Percentiles rank a stretch among this genome's conserved stretches.
Conservation (phyloP, 805 yeast genomes). For the Priceomyces medius region DNA sequence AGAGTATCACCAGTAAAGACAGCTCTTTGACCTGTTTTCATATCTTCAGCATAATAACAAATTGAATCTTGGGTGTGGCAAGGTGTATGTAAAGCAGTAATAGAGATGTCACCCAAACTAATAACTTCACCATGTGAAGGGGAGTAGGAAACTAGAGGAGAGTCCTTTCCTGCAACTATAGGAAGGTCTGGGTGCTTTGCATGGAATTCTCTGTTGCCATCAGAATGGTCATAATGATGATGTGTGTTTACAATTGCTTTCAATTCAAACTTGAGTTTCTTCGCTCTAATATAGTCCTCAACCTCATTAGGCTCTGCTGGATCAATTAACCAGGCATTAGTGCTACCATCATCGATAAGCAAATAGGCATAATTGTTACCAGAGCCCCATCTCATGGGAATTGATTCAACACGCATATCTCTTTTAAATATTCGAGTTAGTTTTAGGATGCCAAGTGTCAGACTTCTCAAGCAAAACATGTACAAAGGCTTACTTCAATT, state of each 20-base stretch:
- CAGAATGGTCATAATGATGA: slow-evolving; percentile 94
- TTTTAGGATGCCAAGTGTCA: background rate
- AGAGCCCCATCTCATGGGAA: slow-evolving; percentile 93
- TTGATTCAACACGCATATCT: slow-evolving; percentile 75
- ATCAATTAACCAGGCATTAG: slow-evolving; percentile 80
- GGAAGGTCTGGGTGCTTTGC: slow-evolving; percentile 48
- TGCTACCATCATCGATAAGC: slow-evolving; percentile 63
- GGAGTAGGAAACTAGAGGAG: slow-evolving; percentile 67
- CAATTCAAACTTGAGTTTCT: slow-evolving; percentile 47
- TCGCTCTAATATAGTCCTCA: slow-evolving; percentile 44
- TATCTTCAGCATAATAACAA: slow-evolving; percentile 76
- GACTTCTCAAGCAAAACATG: background rate
- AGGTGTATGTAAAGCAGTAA: slow-evolving; percentile 90
- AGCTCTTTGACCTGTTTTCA: slow-evolving; percentile 59
- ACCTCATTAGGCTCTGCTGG: slow-evolving; percentile 85
- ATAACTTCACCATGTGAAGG: slow-evolving; percentile 65
- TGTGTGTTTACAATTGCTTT: slow-evolving; percentile 90
- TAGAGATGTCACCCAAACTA: slow-evolving; percentile 62
- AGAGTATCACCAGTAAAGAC: slow-evolving; percentile 96
- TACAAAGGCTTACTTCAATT: background rate
- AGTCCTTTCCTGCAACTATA: slow-evolving; percentile 80
- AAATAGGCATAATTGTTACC: slow-evolving; percentile 92
- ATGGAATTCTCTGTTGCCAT: slow-evolving; percentile 64
- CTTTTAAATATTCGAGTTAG: slow-evolving; percentile 20
- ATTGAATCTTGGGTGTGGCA: slow-evolving; percentile 97